Evolutionary conservation across 495 filamentous ascomycete species (phyloP), one percentile per base, ranked within the genome.

Genomic region (Podospora fimiseda): DNA sequence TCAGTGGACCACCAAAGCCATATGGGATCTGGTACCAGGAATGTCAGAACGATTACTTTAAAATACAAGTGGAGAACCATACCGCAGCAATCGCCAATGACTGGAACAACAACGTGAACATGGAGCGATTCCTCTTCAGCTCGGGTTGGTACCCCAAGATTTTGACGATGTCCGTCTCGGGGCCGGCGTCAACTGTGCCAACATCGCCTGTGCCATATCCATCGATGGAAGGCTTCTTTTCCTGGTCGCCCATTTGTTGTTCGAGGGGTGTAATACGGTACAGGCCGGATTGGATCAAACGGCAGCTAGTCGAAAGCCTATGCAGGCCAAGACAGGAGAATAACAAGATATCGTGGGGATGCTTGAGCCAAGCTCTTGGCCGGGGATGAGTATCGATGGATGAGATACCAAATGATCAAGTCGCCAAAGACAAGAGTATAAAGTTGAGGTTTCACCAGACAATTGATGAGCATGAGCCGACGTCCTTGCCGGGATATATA

Each of bases 141-240:
- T 83, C 81, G 42, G 82, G 81, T 68, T 80, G 81, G 59, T 83
- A 84, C 6, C 81, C 81, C 53, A 82, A 62, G 51, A 81, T 61
- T 6, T 76, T 79, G 58, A 84, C 42, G 38, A 56, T 38, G 41
- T 59, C 60, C 27, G 48, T 11, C 22, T 61, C 59, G 0, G 40
- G 22, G 30, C 30, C 45, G 13, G 20, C 45, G 15, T 36, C 45
- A 3, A 41, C 24, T 5, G 4, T 14, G 9, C 16, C 23, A 30
- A 18, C 44, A 24, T 41, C 23, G 51, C 20, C 36, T 53, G 45
- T 41, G 54, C 36, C 54, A 48, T 50, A 9, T 18, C 22, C 43
- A 15, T 2, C 38, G 9, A 2, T 9, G 9, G 52, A 21, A 1
- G 47, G 14, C 46, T 54, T 57, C 51, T 60, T 60, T 40, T 60